A percentile compares a stretch with the other conserved stretches of the same genome.
These are phyloP conservation scores for Clarireedia hainanense DNA, from an alignment of 2,329 filamentous ascomycete genomes.

Conservation along the genomic window DNA sequence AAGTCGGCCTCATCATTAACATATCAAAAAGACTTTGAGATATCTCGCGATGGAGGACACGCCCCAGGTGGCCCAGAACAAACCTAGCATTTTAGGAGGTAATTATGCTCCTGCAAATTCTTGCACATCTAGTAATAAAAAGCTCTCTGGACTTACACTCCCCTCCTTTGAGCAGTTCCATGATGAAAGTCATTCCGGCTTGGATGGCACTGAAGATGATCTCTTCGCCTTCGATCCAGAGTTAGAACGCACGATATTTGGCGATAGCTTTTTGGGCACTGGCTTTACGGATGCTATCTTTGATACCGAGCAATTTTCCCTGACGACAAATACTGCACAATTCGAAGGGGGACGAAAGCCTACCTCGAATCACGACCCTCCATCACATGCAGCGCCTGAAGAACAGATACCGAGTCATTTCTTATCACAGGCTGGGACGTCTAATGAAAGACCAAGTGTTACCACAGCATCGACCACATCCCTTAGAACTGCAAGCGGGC, in stretches of 20 bases:
- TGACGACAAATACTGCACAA: neutral
- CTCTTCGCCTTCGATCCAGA: neutral
- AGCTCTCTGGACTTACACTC: conserved; percentile 10
- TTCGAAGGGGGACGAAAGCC: neutral
- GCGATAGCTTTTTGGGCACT: neutral
- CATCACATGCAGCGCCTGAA: neutral
- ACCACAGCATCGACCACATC: neutral
- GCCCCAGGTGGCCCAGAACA: neutral
- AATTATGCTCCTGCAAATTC: conserved; percentile 10
- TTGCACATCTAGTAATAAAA: neutral
- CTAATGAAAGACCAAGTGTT: neutral
- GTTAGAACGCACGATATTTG: neutral
- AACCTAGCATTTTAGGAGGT: conserved; percentile 5
- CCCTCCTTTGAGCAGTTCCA: conserved; percentile 9
- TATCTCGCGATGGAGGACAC: conserved; percentile 5
- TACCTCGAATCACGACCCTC: neutral
- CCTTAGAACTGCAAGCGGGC: neutral
- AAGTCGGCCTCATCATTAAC: neutral
- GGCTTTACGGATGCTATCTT: neutral
- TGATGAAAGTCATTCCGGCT: neutral
- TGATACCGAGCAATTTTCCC: neutral
- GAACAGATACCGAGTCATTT: neutral
- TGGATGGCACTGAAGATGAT: conserved; percentile 1
- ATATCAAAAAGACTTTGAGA: conserved; percentile 5
- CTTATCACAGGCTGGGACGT: neutral